phyloP scores from a whole-genome alignment of 495 filamentous ascomycete species.

The Aspergillus sparsus region DNA sequence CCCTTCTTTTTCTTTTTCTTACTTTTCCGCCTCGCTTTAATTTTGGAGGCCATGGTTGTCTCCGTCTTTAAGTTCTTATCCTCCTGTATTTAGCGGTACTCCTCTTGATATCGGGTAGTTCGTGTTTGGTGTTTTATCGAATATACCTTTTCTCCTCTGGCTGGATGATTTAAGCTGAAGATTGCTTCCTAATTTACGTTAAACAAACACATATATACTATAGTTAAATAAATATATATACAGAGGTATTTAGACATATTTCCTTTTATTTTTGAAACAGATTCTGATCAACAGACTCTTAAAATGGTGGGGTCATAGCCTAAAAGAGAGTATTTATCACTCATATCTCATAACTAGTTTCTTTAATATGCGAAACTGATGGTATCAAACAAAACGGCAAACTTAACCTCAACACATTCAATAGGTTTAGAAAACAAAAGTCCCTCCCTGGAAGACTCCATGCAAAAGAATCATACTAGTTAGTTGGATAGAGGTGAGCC shows the following conservation, averaged over 20 bases:
- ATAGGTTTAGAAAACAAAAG: neutral
- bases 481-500: constrained; percentile 36
- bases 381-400: too few relatives aligned
- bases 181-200: neutral
- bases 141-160: constrained; percentile 6
- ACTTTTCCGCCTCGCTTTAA: neutral
- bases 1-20: constrained; percentile 2
- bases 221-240: too few relatives aligned
- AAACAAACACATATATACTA: too few relatives aligned
- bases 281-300: neutral
- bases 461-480: neutral
- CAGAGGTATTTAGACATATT: neutral
- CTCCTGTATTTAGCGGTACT: constrained; percentile 16
- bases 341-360: too few relatives aligned
- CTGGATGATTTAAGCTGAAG: neutral
- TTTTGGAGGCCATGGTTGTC: neutral
- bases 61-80: neutral
- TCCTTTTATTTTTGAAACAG: neutral
- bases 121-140: neutral
- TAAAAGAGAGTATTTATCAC: too few relatives aligned
- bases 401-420: neutral
- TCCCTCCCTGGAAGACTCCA: too few relatives aligned
- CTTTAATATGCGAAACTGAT: too few relatives aligned
- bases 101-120: constrained; percentile 5
- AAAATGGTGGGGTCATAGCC: neutral